A percentile compares a stretch with the other conserved stretches of the same genome.
phyloP scores from a whole-genome alignment of 371 early-diverging fungal genomes.

The Choanephora cucurbitarum region DNA sequence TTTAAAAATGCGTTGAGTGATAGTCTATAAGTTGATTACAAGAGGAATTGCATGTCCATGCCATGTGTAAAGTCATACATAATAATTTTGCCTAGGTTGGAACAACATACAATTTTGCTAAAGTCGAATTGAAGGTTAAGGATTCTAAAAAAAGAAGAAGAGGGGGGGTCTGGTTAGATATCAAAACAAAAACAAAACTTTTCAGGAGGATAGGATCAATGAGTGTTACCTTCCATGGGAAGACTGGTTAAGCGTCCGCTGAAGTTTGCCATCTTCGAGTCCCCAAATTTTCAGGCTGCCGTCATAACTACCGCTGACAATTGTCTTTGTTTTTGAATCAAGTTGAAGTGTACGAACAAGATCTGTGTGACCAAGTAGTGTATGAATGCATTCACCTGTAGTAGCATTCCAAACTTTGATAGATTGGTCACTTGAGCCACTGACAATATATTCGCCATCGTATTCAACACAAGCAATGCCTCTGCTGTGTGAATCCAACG shows the following conservation, averaged over 20 bases:
- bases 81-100: slow-evolving; percentile 78
- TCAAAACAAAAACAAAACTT: slow-evolving; percentile 1
- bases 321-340: slow-evolving; percentile 41
- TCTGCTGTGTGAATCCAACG: slow-evolving; percentile 66
- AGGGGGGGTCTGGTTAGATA: background rate
- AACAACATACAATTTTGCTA: slow-evolving; percentile 79
- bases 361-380: slow-evolving; percentile 71
- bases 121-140: slow-evolving; percentile 86
- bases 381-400: slow-evolving; percentile 36
- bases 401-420: slow-evolving; percentile 93
- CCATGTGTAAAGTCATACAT: slow-evolving; percentile 80
- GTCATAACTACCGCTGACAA: slow-evolving; percentile 85
- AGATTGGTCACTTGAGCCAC: slow-evolving; percentile 95
- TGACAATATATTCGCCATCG: slow-evolving; percentile 88
- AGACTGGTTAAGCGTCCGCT: slow-evolving; percentile 54
- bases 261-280: slow-evolving; percentile 54
- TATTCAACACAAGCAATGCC: slow-evolving; percentile 96
- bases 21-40: slow-evolving; percentile 16
- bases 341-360: slow-evolving; percentile 78
- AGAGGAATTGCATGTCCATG: slow-evolving; percentile 63
- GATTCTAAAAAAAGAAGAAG: slow-evolving; percentile 58
- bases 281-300: slow-evolving; percentile 87
- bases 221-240: slow-evolving; percentile 61
- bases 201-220: slow-evolving; percentile 34
- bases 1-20: background rate